Percentiles rank a stretch among this genome's conserved stretches.
Conservation (phyloP, 352 stramenopile species). For the Globisporangium nodosum region DNA sequence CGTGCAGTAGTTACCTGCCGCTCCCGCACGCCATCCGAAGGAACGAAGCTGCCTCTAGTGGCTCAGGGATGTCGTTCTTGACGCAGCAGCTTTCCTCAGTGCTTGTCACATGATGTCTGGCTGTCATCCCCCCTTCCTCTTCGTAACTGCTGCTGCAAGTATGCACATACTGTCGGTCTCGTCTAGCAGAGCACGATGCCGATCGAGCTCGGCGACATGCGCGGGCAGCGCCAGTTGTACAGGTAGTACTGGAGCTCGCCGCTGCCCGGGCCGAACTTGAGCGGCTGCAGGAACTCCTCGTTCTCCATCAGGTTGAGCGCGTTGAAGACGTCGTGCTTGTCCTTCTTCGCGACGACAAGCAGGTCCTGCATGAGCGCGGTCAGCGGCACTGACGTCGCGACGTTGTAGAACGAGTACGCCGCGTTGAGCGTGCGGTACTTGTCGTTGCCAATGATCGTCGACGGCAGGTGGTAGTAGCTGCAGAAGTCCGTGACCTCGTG, state of each 20-base stretch:
- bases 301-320: conserved; percentile 58
- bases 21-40: too few relatives aligned
- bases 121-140: too few relatives aligned
- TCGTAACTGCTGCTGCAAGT: too few relatives aligned
- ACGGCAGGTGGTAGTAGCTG: conserved; percentile 98
- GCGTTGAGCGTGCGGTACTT: conserved; percentile 96
- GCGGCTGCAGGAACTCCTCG: conserved; percentile 31
- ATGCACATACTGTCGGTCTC: too few relatives aligned
- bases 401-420: conserved; percentile 99
- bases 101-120: too few relatives aligned
- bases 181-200: neutral
- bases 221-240: conserved; percentile 56
- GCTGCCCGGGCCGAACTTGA: conserved; percentile 49
- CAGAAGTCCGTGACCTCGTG: conserved; percentile 92
- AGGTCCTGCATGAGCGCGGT: conserved; percentile 62
- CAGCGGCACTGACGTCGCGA: conserved; percentile 58
- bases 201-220: neutral
- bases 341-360: conserved; percentile 41
- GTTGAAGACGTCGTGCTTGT: conserved; percentile 50
- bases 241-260: conserved; percentile 58
- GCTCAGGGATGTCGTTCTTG: too few relatives aligned
- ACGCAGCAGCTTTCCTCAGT: too few relatives aligned
- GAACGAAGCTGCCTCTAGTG: too few relatives aligned
- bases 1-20: too few relatives aligned
- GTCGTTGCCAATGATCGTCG: conserved; percentile 92